Evolutionary conservation across 306 rosid genomes (phyloP), one percentile per base, ranked within the genome.

Genomic region (Rosa chinensis): DNA sequence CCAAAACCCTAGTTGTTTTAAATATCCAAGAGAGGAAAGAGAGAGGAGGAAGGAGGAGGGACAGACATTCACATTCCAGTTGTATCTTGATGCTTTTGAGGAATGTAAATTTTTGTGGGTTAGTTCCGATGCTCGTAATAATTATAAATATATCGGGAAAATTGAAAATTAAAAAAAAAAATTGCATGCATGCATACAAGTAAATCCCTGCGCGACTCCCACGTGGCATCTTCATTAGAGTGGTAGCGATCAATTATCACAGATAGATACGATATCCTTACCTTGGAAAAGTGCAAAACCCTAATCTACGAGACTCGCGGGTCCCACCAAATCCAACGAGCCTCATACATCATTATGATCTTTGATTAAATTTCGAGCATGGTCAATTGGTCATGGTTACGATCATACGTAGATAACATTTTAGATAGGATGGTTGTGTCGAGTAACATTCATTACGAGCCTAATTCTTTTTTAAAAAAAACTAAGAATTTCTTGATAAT

Each of bases 1-100:
- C 28, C 66, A 61, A 61, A 61, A 61, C 5, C 39, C 17, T 32
- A 4, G 8, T 5, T 61, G 8, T 44, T 55, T 7, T 14, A 61
- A 10, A 5, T 5, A 11, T 3, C 39, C 7, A 4, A 61, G 39
- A 25, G 40, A 63, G 69, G 44, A 49, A 67, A 82, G 75, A 62
- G 62, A 32, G 37, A 32, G 37, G 37, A 32, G 37, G 37, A 32
- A 83, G 81, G 45, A 78, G 71, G 87, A 87, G 82, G 83, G 94
- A 90, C 94, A 91, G 86, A 95, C 97, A 94, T 92, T 91, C 96
- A 94, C 97, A 95, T 92, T 92, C 96, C 94, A 90, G 98, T 88
- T 92, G 97, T 89, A 83, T 86, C 88, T 91, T 78, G 97, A 82
- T 92, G 91, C 99, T 95, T 95, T 95, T 92, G 99, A 92, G 98